Evolutionary conservation across 371 early-diverging fungal genomes (phyloP).

Genomic region (Mortierella sp.): DNA sequence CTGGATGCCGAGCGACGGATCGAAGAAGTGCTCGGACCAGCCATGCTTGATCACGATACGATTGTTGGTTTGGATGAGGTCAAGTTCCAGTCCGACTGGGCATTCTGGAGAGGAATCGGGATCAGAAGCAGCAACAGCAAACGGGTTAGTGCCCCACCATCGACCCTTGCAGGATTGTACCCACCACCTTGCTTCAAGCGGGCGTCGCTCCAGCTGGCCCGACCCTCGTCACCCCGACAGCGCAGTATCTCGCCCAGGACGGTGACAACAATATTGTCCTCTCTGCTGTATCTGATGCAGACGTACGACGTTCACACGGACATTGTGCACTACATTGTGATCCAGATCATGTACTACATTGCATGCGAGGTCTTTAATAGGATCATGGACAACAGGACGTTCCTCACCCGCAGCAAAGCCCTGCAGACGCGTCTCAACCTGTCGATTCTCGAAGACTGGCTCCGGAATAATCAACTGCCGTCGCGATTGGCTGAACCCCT

Average conservation of each 20-base stretch:
- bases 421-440: constrained; percentile 90
- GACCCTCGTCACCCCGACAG: constrained; percentile 37
- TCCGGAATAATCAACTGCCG: constrained; percentile 71
- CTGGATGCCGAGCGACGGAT: constrained; percentile 70
- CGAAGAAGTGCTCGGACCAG: constrained; percentile 69
- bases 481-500: constrained; percentile 62
- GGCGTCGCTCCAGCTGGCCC: constrained; percentile 25
- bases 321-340: constrained; percentile 78
- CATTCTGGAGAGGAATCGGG: constrained; percentile 59
- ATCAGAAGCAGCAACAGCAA: constrained; percentile 24
- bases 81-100: constrained; percentile 73
- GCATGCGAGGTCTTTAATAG: constrained; percentile 87
- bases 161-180: neutral
- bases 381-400: constrained; percentile 79
- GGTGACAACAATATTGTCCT: constrained; percentile 73
- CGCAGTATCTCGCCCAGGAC: constrained; percentile 67
- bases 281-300: constrained; percentile 71
- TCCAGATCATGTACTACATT: constrained; percentile 82
- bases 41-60: constrained; percentile 81
- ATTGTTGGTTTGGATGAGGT: constrained; percentile 77
- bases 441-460: constrained; percentile 86
- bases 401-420: constrained; percentile 85
- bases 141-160: constrained; percentile 27
- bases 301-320: constrained; percentile 75
- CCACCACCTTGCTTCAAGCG: constrained; percentile 25